Percentiles rank a stretch among this genome's conserved stretches.
Conservation (phyloP, 2,329 filamentous ascomycete species). For the Amphichorda felina region DNA sequence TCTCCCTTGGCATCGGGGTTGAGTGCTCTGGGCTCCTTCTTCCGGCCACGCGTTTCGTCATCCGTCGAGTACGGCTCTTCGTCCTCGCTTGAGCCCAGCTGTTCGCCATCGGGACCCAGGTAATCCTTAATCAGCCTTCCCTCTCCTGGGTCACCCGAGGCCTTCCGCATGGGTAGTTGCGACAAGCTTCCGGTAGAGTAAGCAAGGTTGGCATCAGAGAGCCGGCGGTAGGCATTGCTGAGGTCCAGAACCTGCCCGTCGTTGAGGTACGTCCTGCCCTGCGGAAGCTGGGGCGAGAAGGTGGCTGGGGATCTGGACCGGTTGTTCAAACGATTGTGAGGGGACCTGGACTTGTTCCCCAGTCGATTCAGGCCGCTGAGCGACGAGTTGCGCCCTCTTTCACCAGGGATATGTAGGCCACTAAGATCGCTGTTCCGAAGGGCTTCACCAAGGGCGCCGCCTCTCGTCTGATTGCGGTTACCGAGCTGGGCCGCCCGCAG, state of each 20-base stretch:
- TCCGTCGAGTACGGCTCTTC: conserved; percentile 52
- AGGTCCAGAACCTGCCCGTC: conserved; percentile 54
- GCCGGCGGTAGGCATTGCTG: conserved; percentile 54
- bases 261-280: conserved; percentile 36
- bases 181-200: conserved; percentile 52
- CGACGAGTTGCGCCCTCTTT: conserved; percentile 28
- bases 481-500: conserved; percentile 38
- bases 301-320: conserved; percentile 24
- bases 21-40: conserved; percentile 34
- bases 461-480: conserved; percentile 16
- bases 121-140: conserved; percentile 59
- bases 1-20: conserved; percentile 26
- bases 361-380: conserved; percentile 16
- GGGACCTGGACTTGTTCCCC: conserved; percentile 38
- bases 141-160: conserved; percentile 24
- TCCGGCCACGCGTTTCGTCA: conserved; percentile 56
- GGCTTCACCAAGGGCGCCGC: conserved; percentile 35
- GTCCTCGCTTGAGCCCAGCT: conserved; percentile 59
- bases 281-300: conserved; percentile 12
- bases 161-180: conserved; percentile 45
- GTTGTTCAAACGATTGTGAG: conserved; percentile 31
- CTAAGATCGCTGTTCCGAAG: conserved; percentile 39
- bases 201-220: conserved; percentile 61
- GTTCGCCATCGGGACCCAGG: conserved; percentile 51
- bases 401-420: conserved; percentile 35